Base-by-base conservation (phyloP, 805 yeast species). In the Sugiyamaella qingdaonensis region DNA sequence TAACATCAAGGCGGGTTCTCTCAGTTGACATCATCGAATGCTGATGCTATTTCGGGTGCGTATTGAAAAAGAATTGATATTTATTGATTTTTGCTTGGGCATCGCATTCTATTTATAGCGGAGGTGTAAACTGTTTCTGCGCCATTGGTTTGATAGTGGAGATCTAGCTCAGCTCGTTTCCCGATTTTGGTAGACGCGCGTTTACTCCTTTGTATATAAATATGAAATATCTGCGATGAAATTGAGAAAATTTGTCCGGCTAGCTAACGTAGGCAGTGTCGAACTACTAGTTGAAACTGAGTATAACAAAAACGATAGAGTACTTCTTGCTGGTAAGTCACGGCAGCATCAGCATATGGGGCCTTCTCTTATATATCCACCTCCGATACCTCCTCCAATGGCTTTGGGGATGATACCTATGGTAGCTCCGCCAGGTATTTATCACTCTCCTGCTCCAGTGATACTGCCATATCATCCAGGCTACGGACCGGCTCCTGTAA, bases 201-300 rank as follows among this genome's bases (percentile, higher is more conserved):
- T 39, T 43, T 44, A 48, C 33, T 51, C 49, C 46, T 16, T 24
- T 48, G 16, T 51, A 43, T 45, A 27, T 34, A 34, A 13, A 46
- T 32, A 36, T 41, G 37, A 24, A 46, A 19, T 39, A 39, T 5
- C 43, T 39, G 43, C 43, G 43, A 16, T 39, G 16, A 24, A 24
- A 24, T 24, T 24, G 29, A 39, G 27, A 10, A 19, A 39, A 13
- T 39, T 18, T 2, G 43, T n/a, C 21, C 7, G 29, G 29, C 21
- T 14, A 39, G 18, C 43, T 39, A 39, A 39, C 43, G 18, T 18
- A 39, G 21, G 43, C 18, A 14, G 43, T 18, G n/a, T 34, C 37
- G 8, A 14, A 24, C 29, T 4, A 24, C 7, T 24, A 24, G 29
- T 24, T 24, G 29, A 35, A 14, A 11, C 19, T 8, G 41, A 35